Percentiles rank a stretch among this genome's conserved stretches.
These are phyloP conservation scores for Tetrastigma voinierianum DNA, from an alignment of 164 flowering plant genomes.

Conservation along the genomic window DNA sequence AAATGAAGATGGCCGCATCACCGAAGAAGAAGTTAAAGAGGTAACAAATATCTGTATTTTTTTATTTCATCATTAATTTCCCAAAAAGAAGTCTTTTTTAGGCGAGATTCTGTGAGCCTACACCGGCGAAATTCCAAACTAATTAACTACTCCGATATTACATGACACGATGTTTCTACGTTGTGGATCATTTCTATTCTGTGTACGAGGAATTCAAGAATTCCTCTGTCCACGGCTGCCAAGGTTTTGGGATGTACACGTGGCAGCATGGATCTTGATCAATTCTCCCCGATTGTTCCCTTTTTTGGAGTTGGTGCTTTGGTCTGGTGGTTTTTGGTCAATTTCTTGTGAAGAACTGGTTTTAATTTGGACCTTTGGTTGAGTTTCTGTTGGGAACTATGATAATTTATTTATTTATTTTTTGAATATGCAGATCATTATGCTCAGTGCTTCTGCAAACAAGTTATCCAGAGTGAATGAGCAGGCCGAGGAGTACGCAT, in stretches of 20 bases:
- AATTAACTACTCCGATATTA: conserved; percentile 29
- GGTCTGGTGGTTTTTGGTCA: conserved; percentile 24
- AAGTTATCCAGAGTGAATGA: conserved; percentile 87
- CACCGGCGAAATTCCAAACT: conserved; percentile 11
- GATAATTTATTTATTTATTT: neutral
- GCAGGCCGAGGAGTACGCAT: conserved; percentile 97
- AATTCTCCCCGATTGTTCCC: neutral
- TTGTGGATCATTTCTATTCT: too few species aligned
- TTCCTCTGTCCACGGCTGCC: too few species aligned
- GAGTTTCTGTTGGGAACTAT: neutral
- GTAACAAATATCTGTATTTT: conserved; percentile 21
- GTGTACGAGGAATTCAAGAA: too few species aligned
- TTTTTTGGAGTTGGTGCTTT: conserved; percentile 25
- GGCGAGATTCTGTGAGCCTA: conserved; percentile 38
- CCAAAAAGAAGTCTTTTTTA: conserved; percentile 1
- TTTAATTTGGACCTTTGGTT: too few species aligned
- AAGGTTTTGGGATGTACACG: neutral
- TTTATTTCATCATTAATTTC: too few species aligned
- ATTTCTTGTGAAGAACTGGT: neutral
- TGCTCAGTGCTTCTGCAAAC: conserved; percentile 95
- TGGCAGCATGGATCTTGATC: conserved; percentile 3
- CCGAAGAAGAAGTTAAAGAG: conserved; percentile 95
- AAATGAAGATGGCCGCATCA: conserved; percentile 89
- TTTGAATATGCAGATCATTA: conserved; percentile 59
- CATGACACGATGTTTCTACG: too few species aligned